Evolutionary conservation across 768 basidiomycete species (phyloP).

Genomic region (Candolleomyces efflorescens): DNA sequence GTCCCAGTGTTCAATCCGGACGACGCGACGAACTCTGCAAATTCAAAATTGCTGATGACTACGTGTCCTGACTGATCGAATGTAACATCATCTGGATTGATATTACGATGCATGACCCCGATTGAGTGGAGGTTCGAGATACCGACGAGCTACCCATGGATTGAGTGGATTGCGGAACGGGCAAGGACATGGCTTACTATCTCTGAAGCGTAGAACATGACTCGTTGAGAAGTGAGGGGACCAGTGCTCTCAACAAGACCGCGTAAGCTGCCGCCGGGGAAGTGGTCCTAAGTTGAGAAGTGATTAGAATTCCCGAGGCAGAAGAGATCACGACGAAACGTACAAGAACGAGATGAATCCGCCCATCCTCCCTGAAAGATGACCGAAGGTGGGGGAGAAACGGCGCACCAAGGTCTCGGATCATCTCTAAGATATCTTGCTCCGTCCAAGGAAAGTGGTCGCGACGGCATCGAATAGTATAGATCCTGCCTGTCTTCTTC

Average conservation of each 20-base stretch:
- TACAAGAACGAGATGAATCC: constrained; percentile 38
- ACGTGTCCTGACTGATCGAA: constrained; percentile 44
- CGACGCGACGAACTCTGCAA: constrained; percentile 24
- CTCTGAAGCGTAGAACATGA: constrained; percentile 44
- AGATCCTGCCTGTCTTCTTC: constrained; percentile 25
- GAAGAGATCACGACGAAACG: constrained; percentile 3
- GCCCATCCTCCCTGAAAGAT: constrained; percentile 35
- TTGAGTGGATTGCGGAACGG: background rate
- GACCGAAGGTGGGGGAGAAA: constrained; percentile 37
- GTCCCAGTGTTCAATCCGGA: constrained; percentile 12
- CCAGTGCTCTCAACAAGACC: constrained; percentile 1
- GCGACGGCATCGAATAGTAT: constrained; percentile 23
- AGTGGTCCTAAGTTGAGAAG: constrained; percentile 15
- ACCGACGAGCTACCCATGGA: constrained; percentile 31
- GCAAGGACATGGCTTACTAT: constrained; percentile 29
- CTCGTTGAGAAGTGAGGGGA: constrained; percentile 27
- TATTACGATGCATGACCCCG: constrained; percentile 43
- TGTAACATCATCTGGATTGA: constrained; percentile 41
- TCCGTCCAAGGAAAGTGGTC: constrained; percentile 23
- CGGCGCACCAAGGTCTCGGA: constrained; percentile 28
- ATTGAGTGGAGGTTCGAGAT: constrained; percentile 39
- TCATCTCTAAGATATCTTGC: constrained; percentile 29
- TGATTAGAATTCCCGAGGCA: background rate
- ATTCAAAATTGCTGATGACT: constrained; percentile 39
- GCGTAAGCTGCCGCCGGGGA: constrained; percentile 9